Evolutionary conservation across 208 protist genomes (phyloP).

Genomic region (Leishmania lainsoni): DNA sequence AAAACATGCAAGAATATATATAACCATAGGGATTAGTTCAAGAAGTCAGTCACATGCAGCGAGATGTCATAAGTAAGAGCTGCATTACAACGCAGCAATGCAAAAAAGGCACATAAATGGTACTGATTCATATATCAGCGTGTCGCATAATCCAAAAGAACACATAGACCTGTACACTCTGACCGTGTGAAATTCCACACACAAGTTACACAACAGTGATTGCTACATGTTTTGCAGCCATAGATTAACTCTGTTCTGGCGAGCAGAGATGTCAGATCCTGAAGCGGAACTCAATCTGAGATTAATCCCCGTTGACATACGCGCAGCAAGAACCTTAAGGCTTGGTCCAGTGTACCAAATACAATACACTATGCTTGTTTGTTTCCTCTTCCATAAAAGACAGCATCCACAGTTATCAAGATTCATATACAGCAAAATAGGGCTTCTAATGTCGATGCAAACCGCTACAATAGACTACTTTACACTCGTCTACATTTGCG

Average conservation of each 20-base stretch:
- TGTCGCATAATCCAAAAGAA: background rate
- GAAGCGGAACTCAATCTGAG: background rate
- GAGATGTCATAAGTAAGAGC: background rate
- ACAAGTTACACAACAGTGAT: background rate
- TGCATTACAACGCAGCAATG: background rate
- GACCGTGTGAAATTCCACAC: background rate
- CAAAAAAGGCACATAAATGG: background rate
- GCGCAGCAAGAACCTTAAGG: no score
- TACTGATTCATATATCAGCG: background rate
- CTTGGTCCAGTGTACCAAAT: background rate
- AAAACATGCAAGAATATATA: background rate
- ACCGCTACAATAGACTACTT: background rate
- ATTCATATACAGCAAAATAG: background rate
- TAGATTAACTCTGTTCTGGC: background rate
- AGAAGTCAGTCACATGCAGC: background rate
- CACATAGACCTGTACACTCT: background rate
- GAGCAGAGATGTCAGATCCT: background rate
- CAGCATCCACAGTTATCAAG: background rate
- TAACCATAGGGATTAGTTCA: background rate
- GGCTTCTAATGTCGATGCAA: background rate
- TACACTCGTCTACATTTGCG: background rate
- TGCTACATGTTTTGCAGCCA: background rate
- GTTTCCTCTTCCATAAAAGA: background rate
- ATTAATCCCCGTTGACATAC: background rate
- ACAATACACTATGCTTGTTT: background rate